Evolutionary conservation across 768 basidiomycete species (phyloP), one percentile per base, ranked within the genome.

Genomic region (Phaeolepiota aurea): DNA sequence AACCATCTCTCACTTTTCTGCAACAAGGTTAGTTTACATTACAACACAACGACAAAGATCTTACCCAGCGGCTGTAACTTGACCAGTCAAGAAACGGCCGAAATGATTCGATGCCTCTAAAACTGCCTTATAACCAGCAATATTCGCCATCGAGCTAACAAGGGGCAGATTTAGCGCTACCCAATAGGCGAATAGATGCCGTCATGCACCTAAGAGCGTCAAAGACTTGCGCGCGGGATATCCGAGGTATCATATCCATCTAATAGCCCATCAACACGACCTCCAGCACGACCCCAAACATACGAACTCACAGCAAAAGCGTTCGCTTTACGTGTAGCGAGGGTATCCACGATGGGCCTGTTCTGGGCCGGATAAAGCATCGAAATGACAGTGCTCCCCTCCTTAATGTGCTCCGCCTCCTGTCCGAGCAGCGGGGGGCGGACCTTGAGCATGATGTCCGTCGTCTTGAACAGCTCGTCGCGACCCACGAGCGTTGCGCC

Each of bases 201-300:
- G 58, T 47, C 9, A 3, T n/a, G 9, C 40, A 84, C 87, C 86
- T 89, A 50, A 92, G 64, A 25, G 83, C 89, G 61, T 92, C 89
- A 48, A 90, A 92, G 15, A 84, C 84, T 58, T 92, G 89, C 33
- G 89, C 89, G 40, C 89, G 77, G 45, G 87, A 90, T 50, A 92
- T 90, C 43, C 89, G 76, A 50, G 89, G 89, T 66, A 92, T 88
- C 75, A 82, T 77, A 55, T 92, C 89, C 89, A 92, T 92, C 56
- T 71, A 45, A 9, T 21, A 32, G 28, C 40, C 13, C 32, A 46
- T 37, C 12, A 32, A 34, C 40, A 19, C 22, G 12, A 20, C 25
- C 18, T 28, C 20, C 14, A 20, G 32, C 25, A 19, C 14, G 7
- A 35, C n/a, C 10, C 10, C 7, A 16, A 23, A 9, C 9, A 15